Base-by-base conservation (phyloP, 352 stramenopile genomes). In the Phytophthora aleatoria region DNA sequence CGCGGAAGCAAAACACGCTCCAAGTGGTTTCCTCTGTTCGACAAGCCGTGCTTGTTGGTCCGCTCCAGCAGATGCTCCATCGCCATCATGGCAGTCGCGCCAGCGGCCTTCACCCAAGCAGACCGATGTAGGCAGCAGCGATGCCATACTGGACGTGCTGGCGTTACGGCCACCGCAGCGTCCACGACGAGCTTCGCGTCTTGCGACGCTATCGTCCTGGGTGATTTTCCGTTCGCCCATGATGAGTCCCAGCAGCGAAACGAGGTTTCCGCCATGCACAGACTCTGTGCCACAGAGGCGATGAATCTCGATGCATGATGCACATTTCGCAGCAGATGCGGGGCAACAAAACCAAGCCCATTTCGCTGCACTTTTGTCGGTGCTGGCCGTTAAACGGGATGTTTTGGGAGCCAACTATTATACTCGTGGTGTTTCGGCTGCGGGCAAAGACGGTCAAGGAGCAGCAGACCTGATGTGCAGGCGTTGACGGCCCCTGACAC, bases 381-480 rank as follows among this genome's bases (percentile, higher is more conserved):
- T 64, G 28, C 38, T 48, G 56, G 26, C 28, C 45, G 48, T 65
- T 61, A 54, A 64, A 56, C 60, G 38, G 13, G 33, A 16, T 31
- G 28, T 41, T 41, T 38, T 16, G 35, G 0, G 8, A 30, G 35
- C 9, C 57, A 48, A 57, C 47, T 50, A 20, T 20, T 20, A 20
- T 20, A 9, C 16, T 50, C 38, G n/a, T 49, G 50, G 27, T 48
- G 20, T 47, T 41, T 20, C 13, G 12, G 9, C 35, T 15, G 58
- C 30, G 48, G 48, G 50, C 62, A 66, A 57, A 71, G 50, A 71
- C 50, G 38, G 48, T 50, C 56, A 44, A 61, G 38, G 57, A 65
- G 16, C 42, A 68, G 61, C 65, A 73, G 65, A 73, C 65, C 26
- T 51, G 52, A 70, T 61, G 53, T 42, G 65, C 31, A 35, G 48